Conservation (phyloP, 768 basidiomycete species). For the Termitomyces sp. region DNA sequence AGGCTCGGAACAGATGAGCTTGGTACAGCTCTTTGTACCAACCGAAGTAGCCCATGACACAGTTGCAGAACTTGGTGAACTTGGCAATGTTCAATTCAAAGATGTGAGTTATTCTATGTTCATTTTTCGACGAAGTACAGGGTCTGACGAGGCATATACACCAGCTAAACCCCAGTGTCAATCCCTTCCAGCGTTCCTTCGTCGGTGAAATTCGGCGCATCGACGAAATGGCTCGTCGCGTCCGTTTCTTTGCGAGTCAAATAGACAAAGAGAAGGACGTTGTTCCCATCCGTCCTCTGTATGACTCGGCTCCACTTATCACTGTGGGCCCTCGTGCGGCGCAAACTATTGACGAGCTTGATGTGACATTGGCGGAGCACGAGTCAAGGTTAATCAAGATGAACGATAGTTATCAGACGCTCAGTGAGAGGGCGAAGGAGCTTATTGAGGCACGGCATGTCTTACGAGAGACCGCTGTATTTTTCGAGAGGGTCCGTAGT, state of each 20-base stretch:
- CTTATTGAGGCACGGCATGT: slow-evolving; percentile 94
- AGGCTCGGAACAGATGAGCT: slow-evolving; percentile 98
- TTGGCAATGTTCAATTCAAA: slow-evolving; percentile 96
- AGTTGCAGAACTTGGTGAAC: slow-evolving; percentile 90
- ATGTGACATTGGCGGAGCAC: slow-evolving; percentile 81
- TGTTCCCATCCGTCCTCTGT: slow-evolving; percentile 78
- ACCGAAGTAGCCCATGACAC: slow-evolving; percentile 98
- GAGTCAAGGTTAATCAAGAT: slow-evolving; percentile 83
- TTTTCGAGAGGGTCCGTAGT: slow-evolving; percentile 77
- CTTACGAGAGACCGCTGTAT: slow-evolving; percentile 90
- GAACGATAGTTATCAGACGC: slow-evolving; percentile 89
- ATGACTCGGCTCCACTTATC: slow-evolving; percentile 82
- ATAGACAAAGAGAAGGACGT: slow-evolving; percentile 84
- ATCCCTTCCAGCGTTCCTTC: slow-evolving; percentile 98
- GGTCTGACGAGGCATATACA: slow-evolving; percentile 4
- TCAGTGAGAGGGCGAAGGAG: slow-evolving; percentile 83
- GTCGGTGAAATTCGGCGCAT: slow-evolving; percentile 93
- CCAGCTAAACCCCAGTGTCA: slow-evolving; percentile 91
- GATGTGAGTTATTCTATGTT: too few species aligned
- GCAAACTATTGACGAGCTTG: slow-evolving; percentile 91
- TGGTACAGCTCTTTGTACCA: slow-evolving; percentile 95
- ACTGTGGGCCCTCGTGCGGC: slow-evolving; percentile 91
- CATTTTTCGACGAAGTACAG: neutral
- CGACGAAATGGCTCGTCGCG: slow-evolving; percentile 94
- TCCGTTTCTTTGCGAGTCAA: slow-evolving; percentile 85